Conservation (phyloP, 345 rosid genomes). For the Punica granatum region DNA sequence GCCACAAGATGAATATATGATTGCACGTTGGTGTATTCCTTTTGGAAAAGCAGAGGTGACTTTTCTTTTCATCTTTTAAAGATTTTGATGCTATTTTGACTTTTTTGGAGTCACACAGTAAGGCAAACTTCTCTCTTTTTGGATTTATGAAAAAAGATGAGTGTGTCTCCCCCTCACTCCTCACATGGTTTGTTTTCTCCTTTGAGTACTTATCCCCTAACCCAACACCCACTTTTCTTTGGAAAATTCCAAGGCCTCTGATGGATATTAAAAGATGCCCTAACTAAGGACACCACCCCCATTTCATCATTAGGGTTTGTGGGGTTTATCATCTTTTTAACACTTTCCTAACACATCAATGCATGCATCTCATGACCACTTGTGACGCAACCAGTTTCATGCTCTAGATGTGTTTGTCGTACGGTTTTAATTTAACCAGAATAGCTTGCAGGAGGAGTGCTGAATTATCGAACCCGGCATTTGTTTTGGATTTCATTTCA, state of each 20-base stretch:
- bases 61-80: conserved; percentile 6
- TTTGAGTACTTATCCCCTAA: conserved; percentile 6
- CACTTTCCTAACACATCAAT: neutral
- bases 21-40: conserved; percentile 10
- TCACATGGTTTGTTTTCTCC: conserved; percentile 21
- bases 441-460: no score
- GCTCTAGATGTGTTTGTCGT: no score
- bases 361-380: no score
- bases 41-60: conserved; percentile 5
- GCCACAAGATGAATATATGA: neutral
- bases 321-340: conserved; percentile 3
- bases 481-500: neutral
- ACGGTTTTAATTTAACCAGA: no score
- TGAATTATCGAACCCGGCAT: neutral
- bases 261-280: conserved; percentile 10
- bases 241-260: conserved; percentile 10
- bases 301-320: conserved; percentile 20
- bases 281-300: conserved; percentile 11
- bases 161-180: conserved; percentile 10
- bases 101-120: conserved; percentile 6
- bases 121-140: conserved; percentile 17
- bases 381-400: no score
- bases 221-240: neutral
- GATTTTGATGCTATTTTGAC: conserved; percentile 12
- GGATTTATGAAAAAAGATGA: conserved; percentile 17